These are phyloP conservation scores for Euphorbia tirucalli DNA, from an alignment of 345 rosid genomes.

Conservation along the genomic window DNA sequence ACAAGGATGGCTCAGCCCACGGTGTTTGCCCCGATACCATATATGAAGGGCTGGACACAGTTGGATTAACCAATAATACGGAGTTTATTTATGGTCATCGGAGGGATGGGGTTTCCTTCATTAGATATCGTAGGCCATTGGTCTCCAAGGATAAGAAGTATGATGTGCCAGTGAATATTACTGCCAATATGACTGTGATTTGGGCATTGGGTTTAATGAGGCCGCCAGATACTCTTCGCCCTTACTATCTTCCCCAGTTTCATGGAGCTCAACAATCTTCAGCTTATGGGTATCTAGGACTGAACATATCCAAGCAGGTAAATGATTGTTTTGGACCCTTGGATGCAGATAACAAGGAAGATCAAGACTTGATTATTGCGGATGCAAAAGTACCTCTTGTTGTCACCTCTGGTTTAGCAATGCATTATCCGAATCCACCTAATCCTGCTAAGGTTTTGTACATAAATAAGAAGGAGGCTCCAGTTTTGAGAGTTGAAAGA, in stretches of 20 bases:
- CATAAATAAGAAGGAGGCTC: conserved; percentile 72
- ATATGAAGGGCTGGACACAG: conserved; percentile 44
- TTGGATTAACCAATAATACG: conserved; percentile 67
- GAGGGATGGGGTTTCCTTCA: conserved; percentile 87
- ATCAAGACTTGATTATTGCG: conserved; percentile 61
- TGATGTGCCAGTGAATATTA: conserved; percentile 68
- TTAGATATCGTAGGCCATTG: conserved; percentile 70
- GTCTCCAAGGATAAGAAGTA: conserved; percentile 56
- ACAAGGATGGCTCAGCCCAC: conserved; percentile 52
- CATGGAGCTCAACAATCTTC: conserved; percentile 61
- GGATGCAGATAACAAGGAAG: conserved; percentile 68
- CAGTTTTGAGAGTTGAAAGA: conserved; percentile 69
- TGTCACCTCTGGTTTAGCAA: conserved; percentile 41
- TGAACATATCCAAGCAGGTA: conserved; percentile 45
- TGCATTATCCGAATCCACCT: conserved; percentile 67
- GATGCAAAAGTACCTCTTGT: conserved; percentile 52
- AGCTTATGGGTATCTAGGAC: conserved; percentile 44
- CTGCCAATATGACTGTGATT: conserved; percentile 51
- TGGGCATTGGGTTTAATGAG: conserved; percentile 94
- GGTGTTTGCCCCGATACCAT: conserved; percentile 92
- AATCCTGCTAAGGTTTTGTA: conserved; percentile 59
- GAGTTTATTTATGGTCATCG: conserved; percentile 80
- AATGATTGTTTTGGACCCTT: conserved; percentile 64
- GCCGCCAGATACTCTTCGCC: conserved; percentile 72
- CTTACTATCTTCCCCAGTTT: conserved; percentile 81